Percentiles rank a stretch among this genome's conserved stretches.
These are phyloP conservation scores for Myriosclerotinia curreyana DNA, from an alignment of 2,329 filamentous ascomycete genomes.

Conservation along the genomic window DNA sequence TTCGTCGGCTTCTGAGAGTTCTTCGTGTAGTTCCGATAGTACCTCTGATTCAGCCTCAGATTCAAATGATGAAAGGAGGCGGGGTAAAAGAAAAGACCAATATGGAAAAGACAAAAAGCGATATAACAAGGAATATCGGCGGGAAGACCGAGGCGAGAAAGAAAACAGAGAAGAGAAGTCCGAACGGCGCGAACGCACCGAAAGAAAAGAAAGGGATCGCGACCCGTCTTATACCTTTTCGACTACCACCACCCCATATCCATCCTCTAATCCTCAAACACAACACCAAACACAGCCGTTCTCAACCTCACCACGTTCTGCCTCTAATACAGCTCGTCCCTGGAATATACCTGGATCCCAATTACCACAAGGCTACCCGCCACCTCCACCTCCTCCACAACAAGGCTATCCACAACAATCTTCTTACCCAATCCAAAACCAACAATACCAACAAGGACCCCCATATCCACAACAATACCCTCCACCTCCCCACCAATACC, in stretches of 20 bases:
- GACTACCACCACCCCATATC: background rate
- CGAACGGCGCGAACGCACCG: background rate
- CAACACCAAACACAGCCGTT: background rate
- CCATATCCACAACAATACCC: constrained; percentile 10
- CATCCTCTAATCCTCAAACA: background rate
- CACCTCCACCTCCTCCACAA: constrained; percentile 11
- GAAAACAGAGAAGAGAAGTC: background rate
- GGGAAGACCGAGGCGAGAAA: background rate
- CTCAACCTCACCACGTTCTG: background rate
- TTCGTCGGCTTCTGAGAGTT: background rate
- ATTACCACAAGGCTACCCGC: background rate
- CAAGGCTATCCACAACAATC: constrained; percentile 20
- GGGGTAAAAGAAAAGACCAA: background rate
- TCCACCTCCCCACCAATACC: constrained; percentile 18
- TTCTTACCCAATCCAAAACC: constrained; percentile 16
- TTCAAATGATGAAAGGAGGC: background rate
- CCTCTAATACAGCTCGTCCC: background rate
- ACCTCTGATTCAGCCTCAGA: constrained; percentile 1
- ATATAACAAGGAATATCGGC: background rate
- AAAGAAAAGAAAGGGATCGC: constrained; percentile 7
- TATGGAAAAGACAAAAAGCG: background rate
- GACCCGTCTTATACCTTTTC: background rate
- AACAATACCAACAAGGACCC: background rate
- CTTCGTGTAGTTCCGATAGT: background rate
- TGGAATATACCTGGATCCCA: background rate